Evolutionary conservation across 305 asterid genomes (phyloP), one percentile per base, ranked within the genome.

Genomic region (Fraxinus velutina): DNA sequence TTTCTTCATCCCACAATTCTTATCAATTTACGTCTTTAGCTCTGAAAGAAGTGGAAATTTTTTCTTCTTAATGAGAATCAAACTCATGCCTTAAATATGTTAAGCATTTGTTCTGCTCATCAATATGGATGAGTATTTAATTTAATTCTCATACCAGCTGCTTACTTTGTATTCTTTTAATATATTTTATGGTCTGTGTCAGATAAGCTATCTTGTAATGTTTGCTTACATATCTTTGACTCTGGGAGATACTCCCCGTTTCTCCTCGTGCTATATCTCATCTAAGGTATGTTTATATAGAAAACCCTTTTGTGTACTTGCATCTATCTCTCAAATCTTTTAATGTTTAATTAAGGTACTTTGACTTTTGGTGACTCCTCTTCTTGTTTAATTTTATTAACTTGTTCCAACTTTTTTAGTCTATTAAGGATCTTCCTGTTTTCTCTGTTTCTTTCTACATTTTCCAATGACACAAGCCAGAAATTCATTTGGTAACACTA

Each of bases 161-260:
- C 62, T 52, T 60, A 33, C 74, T 8, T 72, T 79, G 78, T 81
- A 52, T 78, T 76, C 77, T 78, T 79, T 76, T 79, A 50, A 15
- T 15, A 50, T 44, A 50, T 76, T 42, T 29, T 71, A 80, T 19
- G 19, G 84, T 83, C 60, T 82, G 62, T 88, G 86, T 78, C 98
- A 96, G 99, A 92, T 96, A 89, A 96, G 99, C 92, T 96, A 96
- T 91, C 98, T 96, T 75, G 99, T 96, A 79, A 96, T 96, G 99
- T 96, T 96, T 89, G 99, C 99, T 75, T 96, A 96, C 86, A 96
- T 96, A 90, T 96, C 99, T n/a, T 87, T 96, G 94, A 92, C 98
- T 10, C 93, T 96, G 84, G 99, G 99, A 37, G 97, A 92, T 85
- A 87, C 93, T 85, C 93, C 98, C 79, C 91, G 91, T 70, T 93